phyloP scores from a whole-genome alignment of 2,329 filamentous ascomycete genomes.

The Hymenoscyphus occultus region DNA sequence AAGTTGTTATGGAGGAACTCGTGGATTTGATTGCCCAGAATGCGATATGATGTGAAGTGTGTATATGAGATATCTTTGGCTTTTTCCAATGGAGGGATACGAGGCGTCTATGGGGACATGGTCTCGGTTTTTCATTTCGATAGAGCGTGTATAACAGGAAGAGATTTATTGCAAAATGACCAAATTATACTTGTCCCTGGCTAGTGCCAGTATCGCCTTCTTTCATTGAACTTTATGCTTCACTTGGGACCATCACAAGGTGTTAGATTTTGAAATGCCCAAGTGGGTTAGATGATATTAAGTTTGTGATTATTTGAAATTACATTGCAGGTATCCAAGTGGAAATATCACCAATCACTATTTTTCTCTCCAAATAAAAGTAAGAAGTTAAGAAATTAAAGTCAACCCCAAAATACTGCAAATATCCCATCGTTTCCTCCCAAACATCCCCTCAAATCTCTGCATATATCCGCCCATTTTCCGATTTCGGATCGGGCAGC shows the following conservation, averaged over 20 bases:
- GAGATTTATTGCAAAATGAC: neutral
- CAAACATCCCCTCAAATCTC: neutral
- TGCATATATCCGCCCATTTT: neutral
- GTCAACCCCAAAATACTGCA: neutral
- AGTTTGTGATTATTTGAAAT: neutral
- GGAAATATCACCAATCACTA: neutral
- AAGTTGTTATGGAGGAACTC: too few relatives aligned
- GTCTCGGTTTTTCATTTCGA: slow-evolving; percentile 1
- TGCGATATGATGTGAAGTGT: neutral
- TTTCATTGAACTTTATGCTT: neutral
- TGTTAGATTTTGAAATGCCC: neutral
- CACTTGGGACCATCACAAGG: neutral
- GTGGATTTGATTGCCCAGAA: too few relatives aligned
- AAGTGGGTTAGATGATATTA: neutral
- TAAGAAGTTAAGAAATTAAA: neutral
- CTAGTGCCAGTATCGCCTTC: neutral
- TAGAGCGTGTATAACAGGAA: slow-evolving; percentile 14
- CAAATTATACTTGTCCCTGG: neutral
- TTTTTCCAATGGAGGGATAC: neutral
- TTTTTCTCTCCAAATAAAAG: neutral
- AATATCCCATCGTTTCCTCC: neutral
- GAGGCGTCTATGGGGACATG: neutral
- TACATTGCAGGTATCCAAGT: slow-evolving; percentile 2
- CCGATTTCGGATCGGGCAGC: neutral
- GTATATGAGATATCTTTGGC: neutral